Evolutionary conservation across 768 basidiomycete genomes (phyloP), one percentile per base, ranked within the genome.

Genomic region (Scleroderma bovista): DNA sequence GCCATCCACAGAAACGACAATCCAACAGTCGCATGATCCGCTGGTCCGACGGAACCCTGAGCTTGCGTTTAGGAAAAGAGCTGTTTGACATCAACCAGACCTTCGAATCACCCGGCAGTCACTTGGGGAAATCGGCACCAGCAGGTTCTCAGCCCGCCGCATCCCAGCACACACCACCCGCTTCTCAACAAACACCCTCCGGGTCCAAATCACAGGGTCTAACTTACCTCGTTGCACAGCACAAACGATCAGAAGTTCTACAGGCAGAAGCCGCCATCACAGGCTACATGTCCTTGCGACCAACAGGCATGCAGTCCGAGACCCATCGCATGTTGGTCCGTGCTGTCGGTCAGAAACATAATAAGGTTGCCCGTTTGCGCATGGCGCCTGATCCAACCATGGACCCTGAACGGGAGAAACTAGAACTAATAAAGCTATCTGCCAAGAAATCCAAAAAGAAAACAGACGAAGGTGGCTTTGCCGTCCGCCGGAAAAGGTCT

Each of bases 11-110:
- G 93, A 74, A 70, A 56, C 79, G 84, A 55, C 86, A 94, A 73
- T 91, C 92, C 15, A 99, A 99, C 62, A 83, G 87, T 54, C 86
- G 93, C 26, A 73, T 97, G 34, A 81, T 99, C 51, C 81, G 88
- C 13, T 99, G 96, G 96, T 96, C 93, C 6, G 96, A 99, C 64
- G 95, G 95, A 15, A 79, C 88, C 13, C 70, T 93, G 50, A 94
- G 93, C 58, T 78, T 99, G 26, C 86, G 89, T 55, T 72, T 99
- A 48, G 96, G 96, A 38, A 88, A 89, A 65, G 95, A 98, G 61
- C 74, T 96, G 5, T 98, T 94, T 69, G 93, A 97, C 71, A 83
- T 98, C 45, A 83, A 79, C 46, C 80, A 87, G 65, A 81, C 79
- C 52, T 72, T 89, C 51, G 89, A 93, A 61, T 85, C 79, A 16